Percentiles rank a stretch among this genome's conserved stretches.
These are phyloP conservation scores for Teunomyces cretensis DNA, from an alignment of 805 yeast species.

Conservation along the genomic window DNA sequence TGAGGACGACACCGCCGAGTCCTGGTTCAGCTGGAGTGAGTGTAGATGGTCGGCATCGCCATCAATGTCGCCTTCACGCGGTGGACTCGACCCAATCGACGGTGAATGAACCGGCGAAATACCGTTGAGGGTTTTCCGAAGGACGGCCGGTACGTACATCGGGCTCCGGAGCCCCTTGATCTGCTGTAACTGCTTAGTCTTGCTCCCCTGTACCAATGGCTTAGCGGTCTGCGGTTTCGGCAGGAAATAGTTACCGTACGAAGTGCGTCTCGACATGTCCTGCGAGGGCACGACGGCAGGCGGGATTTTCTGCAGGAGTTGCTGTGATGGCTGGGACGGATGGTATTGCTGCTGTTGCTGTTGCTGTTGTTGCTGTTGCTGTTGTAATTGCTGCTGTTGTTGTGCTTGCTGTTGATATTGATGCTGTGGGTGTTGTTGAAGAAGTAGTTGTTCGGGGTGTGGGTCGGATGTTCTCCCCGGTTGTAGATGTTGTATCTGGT, in stretches of 20 bases:
- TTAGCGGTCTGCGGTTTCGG: not conserved
- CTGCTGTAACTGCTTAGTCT: conserved; percentile 52
- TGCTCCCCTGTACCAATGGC: not conserved
- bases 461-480: not conserved
- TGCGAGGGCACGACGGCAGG: conserved; percentile 27
- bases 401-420: not conserved
- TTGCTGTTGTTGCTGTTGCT: not conserved
- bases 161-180: conserved; percentile 83
- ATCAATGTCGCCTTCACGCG: not conserved
- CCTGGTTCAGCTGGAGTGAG: not conserved
- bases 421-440: not conserved
- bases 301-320: conserved; percentile 11
- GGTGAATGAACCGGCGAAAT: conserved; percentile 3
- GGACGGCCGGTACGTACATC: conserved; percentile 86
- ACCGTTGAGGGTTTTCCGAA: conserved; percentile 43
- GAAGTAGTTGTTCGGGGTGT: not conserved
- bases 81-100: not conserved
- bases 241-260: not conserved
- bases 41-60: not conserved
- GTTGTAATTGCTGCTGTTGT: conserved; percentile 1
- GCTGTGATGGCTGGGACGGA: not conserved
- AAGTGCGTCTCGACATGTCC: conserved; percentile 13
- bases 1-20: conserved; percentile 8
- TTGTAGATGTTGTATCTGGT: conserved; percentile 4
- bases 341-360: conserved; percentile 1